These are phyloP conservation scores for Rosa hybrid DNA, from an alignment of 331 rosid species.

Conservation along the genomic window DNA sequence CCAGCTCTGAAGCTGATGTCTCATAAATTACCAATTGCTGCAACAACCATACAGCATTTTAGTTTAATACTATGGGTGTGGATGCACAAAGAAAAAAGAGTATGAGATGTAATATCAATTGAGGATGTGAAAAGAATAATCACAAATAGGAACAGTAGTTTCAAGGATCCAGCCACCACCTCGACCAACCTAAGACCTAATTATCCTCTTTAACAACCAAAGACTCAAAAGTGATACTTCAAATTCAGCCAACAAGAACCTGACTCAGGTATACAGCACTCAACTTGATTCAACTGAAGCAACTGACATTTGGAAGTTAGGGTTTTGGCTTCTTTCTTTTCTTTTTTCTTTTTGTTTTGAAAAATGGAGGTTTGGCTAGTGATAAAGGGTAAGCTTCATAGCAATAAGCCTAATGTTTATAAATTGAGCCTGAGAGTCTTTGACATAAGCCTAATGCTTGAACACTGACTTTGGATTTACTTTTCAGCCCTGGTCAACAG, in stretches of 20 bases:
- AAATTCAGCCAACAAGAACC: not conserved
- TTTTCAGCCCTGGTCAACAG: not conserved
- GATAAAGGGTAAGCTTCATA: not conserved
- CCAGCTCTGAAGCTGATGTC: conserved; percentile 93
- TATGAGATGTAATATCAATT: not conserved
- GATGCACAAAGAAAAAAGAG: not conserved
- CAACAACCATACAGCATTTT: conserved; percentile 33
- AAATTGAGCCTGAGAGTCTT: not conserved
- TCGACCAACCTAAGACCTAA: not conserved
- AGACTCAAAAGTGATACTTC: not conserved
- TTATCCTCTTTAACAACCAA: not conserved
- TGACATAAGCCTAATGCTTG: not conserved
- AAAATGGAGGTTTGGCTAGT: not conserved
- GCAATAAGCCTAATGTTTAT: not conserved
- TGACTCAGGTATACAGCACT: not conserved
- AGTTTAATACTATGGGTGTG: conserved; percentile 12
- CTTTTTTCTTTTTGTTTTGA: not conserved
- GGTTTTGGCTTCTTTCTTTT: not conserved
- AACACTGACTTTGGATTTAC: not conserved
- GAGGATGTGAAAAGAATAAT: conserved; percentile 3
- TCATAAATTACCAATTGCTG: conserved; percentile 99
- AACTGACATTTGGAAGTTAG: too few relatives aligned
- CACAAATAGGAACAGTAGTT: conserved; percentile 6
- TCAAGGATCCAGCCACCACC: conserved; percentile 9
- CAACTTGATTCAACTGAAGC: not conserved